Percentiles rank a stretch among this genome's conserved stretches.
phyloP scores from a whole-genome alignment of 2,329 filamentous ascomycete species.

The Talaromyces funiculosus region DNA sequence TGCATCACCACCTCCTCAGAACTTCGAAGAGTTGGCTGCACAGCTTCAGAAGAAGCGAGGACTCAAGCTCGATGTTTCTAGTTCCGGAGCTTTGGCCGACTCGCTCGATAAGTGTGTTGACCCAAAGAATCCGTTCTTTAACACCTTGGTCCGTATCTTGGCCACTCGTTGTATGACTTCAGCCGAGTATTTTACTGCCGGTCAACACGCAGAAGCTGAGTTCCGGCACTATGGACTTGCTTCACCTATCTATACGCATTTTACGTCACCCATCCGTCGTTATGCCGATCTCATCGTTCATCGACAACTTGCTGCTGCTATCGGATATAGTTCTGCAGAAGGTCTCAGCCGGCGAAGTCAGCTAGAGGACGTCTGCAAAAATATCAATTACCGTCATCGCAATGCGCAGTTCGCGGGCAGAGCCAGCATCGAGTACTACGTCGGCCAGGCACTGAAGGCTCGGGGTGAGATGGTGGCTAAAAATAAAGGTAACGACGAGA shows the following conservation, averaged over 20 bases:
- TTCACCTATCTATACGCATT: slow-evolving; percentile 96
- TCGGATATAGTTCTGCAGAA: slow-evolving; percentile 80
- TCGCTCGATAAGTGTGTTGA: slow-evolving; percentile 83
- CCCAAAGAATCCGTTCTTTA: slow-evolving; percentile 83
- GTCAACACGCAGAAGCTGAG: slow-evolving; percentile 85
- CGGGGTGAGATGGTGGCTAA: slow-evolving; percentile 45
- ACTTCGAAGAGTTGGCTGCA: slow-evolving; percentile 89
- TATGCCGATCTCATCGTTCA: slow-evolving; percentile 97
- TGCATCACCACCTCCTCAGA: slow-evolving; percentile 84
- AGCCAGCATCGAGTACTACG: slow-evolving; percentile 94
- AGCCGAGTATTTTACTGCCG: slow-evolving; percentile 95
- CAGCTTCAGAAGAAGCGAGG: slow-evolving; percentile 84
- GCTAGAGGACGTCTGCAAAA: slow-evolving; percentile 90
- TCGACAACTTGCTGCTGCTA: slow-evolving; percentile 88
- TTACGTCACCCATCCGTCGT: slow-evolving; percentile 92
- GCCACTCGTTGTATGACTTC: slow-evolving; percentile 99
- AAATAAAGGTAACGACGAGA: slow-evolving; percentile 23
- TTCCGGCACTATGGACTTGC: slow-evolving; percentile 97
- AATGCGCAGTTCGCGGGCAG: slow-evolving; percentile 95
- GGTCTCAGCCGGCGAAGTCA: slow-evolving; percentile 74
- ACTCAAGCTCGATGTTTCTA: slow-evolving; percentile 74
- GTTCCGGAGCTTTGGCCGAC: slow-evolving; percentile 87
- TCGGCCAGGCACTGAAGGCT: slow-evolving; percentile 88
- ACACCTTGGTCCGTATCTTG: slow-evolving; percentile 94
- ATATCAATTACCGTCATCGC: slow-evolving; percentile 95